Percentiles rank a stretch among this genome's conserved stretches.
Evolutionary conservation across 2,329 filamentous ascomycete genomes (phyloP).

Genomic region (Aspergillus felis): DNA sequence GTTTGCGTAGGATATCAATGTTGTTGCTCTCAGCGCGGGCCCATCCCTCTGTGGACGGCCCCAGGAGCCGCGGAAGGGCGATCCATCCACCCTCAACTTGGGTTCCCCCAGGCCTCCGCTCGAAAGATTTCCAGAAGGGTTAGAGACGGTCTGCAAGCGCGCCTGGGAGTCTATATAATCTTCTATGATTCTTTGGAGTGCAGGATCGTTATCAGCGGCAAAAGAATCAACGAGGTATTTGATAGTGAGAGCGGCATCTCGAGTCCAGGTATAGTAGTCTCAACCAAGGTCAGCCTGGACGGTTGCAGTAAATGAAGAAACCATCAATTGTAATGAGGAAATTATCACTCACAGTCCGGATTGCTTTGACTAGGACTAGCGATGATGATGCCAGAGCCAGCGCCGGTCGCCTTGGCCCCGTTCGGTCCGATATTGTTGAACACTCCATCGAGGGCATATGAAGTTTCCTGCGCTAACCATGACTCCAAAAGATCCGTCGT

Average conservation of each 20-base stretch:
- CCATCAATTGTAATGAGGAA: neutral
- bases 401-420: slow-evolving; percentile 48
- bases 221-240: slow-evolving; percentile 67
- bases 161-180: slow-evolving; percentile 67
- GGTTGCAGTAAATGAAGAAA: neutral
- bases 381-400: slow-evolving; percentile 50
- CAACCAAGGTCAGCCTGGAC: neutral
- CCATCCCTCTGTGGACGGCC: slow-evolving; percentile 77
- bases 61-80: slow-evolving; percentile 62
- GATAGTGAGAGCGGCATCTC: slow-evolving; percentile 69
- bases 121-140: slow-evolving; percentile 60
- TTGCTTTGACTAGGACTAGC: slow-evolving; percentile 54
- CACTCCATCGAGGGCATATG: slow-evolving; percentile 51
- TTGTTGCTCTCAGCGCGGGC: slow-evolving; percentile 69
- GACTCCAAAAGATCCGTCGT: slow-evolving; percentile 16
- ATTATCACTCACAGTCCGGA: slow-evolving; percentile 48
- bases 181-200: slow-evolving; percentile 60
- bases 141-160: slow-evolving; percentile 61
- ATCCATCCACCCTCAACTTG: slow-evolving; percentile 65
- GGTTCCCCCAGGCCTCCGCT: slow-evolving; percentile 62
- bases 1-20: slow-evolving; percentile 68
- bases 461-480: slow-evolving; percentile 45
- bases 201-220: slow-evolving; percentile 52
- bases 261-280: slow-evolving; percentile 78
- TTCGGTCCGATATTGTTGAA: slow-evolving; percentile 55